These are phyloP conservation scores for Crithidia sp. DNA, from an alignment of 208 protist genomes.

Conservation along the genomic window DNA sequence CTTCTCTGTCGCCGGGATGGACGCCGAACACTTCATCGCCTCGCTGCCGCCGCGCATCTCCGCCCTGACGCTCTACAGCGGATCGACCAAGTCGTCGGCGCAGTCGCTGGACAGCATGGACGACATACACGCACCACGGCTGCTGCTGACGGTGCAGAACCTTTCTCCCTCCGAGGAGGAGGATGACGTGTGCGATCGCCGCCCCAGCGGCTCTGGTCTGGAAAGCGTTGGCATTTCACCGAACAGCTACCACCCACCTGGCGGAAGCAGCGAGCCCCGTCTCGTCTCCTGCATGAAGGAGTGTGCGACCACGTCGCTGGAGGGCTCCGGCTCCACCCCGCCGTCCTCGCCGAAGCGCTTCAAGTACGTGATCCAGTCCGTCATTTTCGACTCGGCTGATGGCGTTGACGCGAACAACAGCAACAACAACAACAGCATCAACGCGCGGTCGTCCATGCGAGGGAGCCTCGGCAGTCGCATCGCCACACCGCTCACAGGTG, in stretches of 20 bases:
- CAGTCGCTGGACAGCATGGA: conserved; percentile 16
- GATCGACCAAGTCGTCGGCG: conserved; percentile 10
- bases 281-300: conserved; percentile 17
- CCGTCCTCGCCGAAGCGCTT: conserved; percentile 18
- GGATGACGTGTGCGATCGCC: not conserved
- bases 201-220: not conserved
- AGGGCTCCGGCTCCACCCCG: not conserved
- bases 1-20: conserved; percentile 26
- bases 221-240: not conserved
- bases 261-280: not conserved
- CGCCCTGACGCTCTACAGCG: not conserved
- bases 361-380: conserved; percentile 37
- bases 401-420: not conserved
- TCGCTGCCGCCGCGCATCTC: conserved; percentile 32
- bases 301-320: not conserved
- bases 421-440: not conserved
- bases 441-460: not conserved
- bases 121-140: conserved; percentile 8
- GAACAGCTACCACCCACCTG: not conserved
- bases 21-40: conserved; percentile 37
- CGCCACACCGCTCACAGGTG: not conserved
- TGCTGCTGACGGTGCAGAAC: conserved; percentile 35
- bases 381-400: conserved; percentile 6
- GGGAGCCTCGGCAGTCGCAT: not conserved
- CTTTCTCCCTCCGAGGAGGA: conserved; percentile 7